Base-by-base conservation (phyloP, 2,329 filamentous ascomycete genomes). In the Cytospora schulzeri region DNA sequence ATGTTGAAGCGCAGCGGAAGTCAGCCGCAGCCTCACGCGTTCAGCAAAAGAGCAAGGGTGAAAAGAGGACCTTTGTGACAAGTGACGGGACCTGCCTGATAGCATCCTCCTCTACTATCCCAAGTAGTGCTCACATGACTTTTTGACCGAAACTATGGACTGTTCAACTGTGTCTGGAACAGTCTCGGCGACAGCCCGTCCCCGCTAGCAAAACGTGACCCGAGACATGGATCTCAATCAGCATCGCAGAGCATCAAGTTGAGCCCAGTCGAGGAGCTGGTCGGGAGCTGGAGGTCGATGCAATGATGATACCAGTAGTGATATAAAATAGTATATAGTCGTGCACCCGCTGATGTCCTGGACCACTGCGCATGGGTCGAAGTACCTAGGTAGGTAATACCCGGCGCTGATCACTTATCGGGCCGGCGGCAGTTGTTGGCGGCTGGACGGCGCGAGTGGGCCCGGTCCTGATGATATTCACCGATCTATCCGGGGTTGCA, bases 361-460 rank as follows among this genome's bases (percentile, higher is more conserved):
- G 4, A 19, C 14, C 26, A n/a, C n/a, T n/a, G n/a, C n/a, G n/a
- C n/a, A n/a, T n/a, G n/a, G n/a, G n/a, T n/a, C n/a, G n/a, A n/a
- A n/a, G n/a, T n/a, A n/a, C n/a, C n/a, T n/a, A 17, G 15, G 12
- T 26, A 15, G 41, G n/a, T 51, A 29, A 3, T 19, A 38, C 9
- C 24, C 19, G 11, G 52, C 26, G 45, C n/a, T 48, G n/a, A 24
- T 48, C 22, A 48, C n/a, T 22, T 7, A 45, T 28, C 51, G 9
- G 35, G 26, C 15, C 4, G 35, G 8, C 7, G 51, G 54, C 52
- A 29, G 51, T n/a, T 41, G 26, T 22, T 14, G n/a, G 33, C 52
- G 59, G 59, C 59, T 33, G 35, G 53, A n/a, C 52, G n/a, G 38
- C 51, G 51, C n/a, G 35, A 28, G 59, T 61, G 59, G 59, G 52